These are phyloP conservation scores for Thermochaetoides thermophila DNA, from an alignment of 495 filamentous ascomycete genomes.

Conservation along the genomic window DNA sequence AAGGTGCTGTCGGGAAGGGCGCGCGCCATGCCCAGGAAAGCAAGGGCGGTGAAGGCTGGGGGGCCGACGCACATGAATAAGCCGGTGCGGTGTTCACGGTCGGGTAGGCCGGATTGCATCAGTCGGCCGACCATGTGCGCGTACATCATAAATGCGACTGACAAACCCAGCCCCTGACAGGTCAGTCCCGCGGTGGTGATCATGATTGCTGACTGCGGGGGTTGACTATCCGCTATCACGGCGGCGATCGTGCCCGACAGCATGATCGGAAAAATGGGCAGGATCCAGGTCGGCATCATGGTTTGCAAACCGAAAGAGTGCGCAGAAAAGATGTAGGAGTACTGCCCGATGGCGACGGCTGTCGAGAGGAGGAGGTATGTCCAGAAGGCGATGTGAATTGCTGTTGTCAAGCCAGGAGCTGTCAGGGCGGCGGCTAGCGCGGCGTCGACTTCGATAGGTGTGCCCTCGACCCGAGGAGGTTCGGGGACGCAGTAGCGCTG, in stretches of 20 bases:
- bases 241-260: slow-evolving; percentile 38
- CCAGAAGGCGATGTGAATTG: slow-evolving; percentile 38
- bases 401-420: slow-evolving; percentile 18
- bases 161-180: slow-evolving; percentile 39
- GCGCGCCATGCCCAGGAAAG: slow-evolving; percentile 16
- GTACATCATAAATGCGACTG: slow-evolving; percentile 39
- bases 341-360: slow-evolving; percentile 34
- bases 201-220: slow-evolving; percentile 19
- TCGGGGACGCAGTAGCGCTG: slow-evolving; percentile 40
- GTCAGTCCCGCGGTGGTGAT: slow-evolving; percentile 37
- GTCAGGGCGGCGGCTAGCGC: slow-evolving; percentile 20
- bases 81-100: slow-evolving; percentile 35
- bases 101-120: slow-evolving; percentile 43
- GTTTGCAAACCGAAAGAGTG: slow-evolving; percentile 22
- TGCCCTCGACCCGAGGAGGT: slow-evolving; percentile 24
- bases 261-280: slow-evolving; percentile 44
- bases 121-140: slow-evolving; percentile 45
- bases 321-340: slow-evolving; percentile 33
- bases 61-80: slow-evolving; percentile 63
- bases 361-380: slow-evolving; percentile 32
- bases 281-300: slow-evolving; percentile 43
- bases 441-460: too few species aligned
- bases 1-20: slow-evolving; percentile 22
- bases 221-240: slow-evolving; percentile 30
- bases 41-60: slow-evolving; percentile 42